Evolutionary conservation across 805 yeast species (phyloP), one percentile per base, ranked within the genome.

Genomic region (Suhomyces sp.): DNA sequence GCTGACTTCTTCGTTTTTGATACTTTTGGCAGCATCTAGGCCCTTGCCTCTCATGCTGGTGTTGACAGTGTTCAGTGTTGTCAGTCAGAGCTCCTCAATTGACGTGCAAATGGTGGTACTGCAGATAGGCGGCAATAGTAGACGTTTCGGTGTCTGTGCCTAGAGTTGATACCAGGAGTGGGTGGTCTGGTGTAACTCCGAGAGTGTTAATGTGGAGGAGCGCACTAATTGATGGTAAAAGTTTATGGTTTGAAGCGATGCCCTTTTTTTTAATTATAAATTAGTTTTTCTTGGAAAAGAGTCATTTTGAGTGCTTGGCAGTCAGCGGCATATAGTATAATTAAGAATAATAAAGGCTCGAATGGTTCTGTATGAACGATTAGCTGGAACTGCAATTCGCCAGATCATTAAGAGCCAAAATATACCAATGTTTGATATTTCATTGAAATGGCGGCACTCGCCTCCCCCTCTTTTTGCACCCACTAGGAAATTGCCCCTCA

Each of bases 41-140:
- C 22, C 47, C 51, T 31, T 48, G 51, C 51, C 47, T 44, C 51
- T 48, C 51, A 48, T 43, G 35, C 25, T 35, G 47, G 24, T 25
- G 29, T 27, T 33, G 12, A 37, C 22, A 9, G 22, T 17, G 22
- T 17, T 37, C 40, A 10, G 12, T 15, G 27, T 43, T 17, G 27
- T 44, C 15, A 13, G 35, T 8, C 22, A 21, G 12, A 25, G 35
- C n/a, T 29, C 43, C 17, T 31, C 22, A 19, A 39, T 47, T 33
- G 35, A 17, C n/a, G 10, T 17, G 13, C n/a, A 8, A n/a, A 5
- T 37, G 13, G 21, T 8, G 9, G 41, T 17, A 37, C 41, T 37
- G 41, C 41, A 29, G 44, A 43, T 31, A 31, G 35, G 35, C 35
- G 17, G 9, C 35, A n/a, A n/a, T n/a, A 6, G 17, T 31, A 31